A percentile compares a stretch with the other conserved stretches of the same genome.
Conservation (phyloP, 441 rosid genomes). For the Manihot esculenta region DNA sequence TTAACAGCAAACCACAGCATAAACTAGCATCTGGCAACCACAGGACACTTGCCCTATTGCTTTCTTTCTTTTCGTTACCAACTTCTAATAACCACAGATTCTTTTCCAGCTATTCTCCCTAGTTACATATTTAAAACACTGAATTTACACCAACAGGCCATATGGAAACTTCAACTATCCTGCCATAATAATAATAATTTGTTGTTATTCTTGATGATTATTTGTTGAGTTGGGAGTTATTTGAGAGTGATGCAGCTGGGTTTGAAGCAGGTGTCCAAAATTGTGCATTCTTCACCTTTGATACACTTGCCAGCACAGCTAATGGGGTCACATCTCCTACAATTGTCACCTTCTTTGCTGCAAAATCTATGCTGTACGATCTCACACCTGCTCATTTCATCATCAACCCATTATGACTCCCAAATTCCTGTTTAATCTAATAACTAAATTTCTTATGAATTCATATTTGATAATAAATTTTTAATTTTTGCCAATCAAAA, state of each 20-base stretch:
- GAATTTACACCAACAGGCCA: slow-evolving; percentile 14
- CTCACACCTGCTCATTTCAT: slow-evolving; percentile 56
- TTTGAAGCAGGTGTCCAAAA: slow-evolving; percentile 51
- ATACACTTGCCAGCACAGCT: slow-evolving; percentile 66
- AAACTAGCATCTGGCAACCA: too few species aligned
- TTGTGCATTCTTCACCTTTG: slow-evolving; percentile 86
- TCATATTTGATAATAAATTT: too few species aligned
- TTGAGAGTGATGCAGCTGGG: slow-evolving; percentile 7
- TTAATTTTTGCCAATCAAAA: too few species aligned
- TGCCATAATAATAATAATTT: background rate
- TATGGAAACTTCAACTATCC: background rate
- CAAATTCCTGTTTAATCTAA: too few species aligned
- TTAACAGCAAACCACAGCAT: too few species aligned
- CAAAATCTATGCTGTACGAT: slow-evolving; percentile 75
- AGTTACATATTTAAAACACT: background rate
- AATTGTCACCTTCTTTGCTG: slow-evolving; percentile 78
- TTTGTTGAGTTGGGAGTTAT: slow-evolving; percentile 23
- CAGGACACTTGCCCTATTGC: too few species aligned
- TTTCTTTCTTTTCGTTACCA: too few species aligned
- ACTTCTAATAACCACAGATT: slow-evolving; percentile 25
- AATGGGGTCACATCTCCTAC: slow-evolving; percentile 78
- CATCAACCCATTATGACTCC: background rate
- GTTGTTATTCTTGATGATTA: background rate
- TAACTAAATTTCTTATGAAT: too few species aligned
- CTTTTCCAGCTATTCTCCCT: slow-evolving; percentile 16